Percentiles rank a stretch among this genome's conserved stretches.
Evolutionary conservation across 2,329 filamentous ascomycete genomes (phyloP).

Genomic region (Exophiala sideris): DNA sequence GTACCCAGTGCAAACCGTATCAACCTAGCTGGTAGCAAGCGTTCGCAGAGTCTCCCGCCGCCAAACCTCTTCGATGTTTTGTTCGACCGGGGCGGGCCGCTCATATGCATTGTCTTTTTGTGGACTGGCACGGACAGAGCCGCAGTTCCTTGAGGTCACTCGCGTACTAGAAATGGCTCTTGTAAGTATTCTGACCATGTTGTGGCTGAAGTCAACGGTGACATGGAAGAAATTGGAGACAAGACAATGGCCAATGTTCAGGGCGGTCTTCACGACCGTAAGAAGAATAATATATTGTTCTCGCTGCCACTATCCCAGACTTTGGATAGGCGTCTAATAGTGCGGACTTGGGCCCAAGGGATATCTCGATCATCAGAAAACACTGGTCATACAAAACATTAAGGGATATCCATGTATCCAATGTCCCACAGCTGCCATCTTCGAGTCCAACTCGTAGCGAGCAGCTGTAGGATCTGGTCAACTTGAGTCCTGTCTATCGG

Average conservation of each 20-base stretch:
- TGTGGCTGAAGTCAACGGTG: too few species aligned
- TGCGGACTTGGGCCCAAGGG: not conserved
- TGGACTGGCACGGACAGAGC: too few species aligned
- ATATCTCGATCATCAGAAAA: conserved; percentile 3
- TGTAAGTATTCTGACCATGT: too few species aligned
- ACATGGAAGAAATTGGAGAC: not conserved
- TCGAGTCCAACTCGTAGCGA: too few species aligned
- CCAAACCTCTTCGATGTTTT: too few species aligned
- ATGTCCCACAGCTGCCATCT: not conserved
- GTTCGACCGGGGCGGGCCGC: not conserved
- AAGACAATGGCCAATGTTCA: not conserved
- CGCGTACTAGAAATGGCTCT: too few species aligned
- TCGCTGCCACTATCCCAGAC: not conserved
- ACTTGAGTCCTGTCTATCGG: not conserved
- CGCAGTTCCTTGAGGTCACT: too few species aligned
- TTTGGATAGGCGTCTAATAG: not conserved
- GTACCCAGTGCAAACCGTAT: too few species aligned
- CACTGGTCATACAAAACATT: conserved; percentile 22
- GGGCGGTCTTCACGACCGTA: too few species aligned
- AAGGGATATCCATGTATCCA: conserved; percentile 13
- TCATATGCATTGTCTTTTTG: not conserved
- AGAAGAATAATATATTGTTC: not conserved
- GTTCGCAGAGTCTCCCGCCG: too few species aligned
- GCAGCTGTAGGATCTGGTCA: not conserved
- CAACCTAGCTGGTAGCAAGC: too few species aligned